Percentiles rank a stretch among this genome's conserved stretches.
phyloP scores from a whole-genome alignment of 352 stramenopile genomes.

The Phytopythium delawarense region DNA sequence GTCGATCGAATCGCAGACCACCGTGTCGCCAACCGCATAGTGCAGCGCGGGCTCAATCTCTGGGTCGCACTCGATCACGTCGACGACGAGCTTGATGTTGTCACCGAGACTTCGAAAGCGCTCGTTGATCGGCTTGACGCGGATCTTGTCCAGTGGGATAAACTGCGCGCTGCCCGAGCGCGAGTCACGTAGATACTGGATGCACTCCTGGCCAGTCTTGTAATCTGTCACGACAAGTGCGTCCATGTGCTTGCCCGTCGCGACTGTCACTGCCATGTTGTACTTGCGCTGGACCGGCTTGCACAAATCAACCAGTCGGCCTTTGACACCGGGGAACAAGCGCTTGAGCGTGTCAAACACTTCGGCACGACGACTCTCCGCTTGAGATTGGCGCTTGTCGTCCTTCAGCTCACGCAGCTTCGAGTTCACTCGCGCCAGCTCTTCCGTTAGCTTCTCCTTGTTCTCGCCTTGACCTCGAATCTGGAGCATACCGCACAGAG shows the following conservation, averaged over 20 bases:
- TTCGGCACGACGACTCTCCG: slow-evolving; percentile 81
- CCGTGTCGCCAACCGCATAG: slow-evolving; percentile 94
- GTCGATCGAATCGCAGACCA: slow-evolving; percentile 96
- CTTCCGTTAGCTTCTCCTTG: slow-evolving; percentile 63
- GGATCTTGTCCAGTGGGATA: slow-evolving; percentile 95
- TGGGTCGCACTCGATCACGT: slow-evolving; percentile 95
- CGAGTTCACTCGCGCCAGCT: slow-evolving; percentile 66
- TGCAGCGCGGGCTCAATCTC: slow-evolving; percentile 91
- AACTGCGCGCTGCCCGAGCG: slow-evolving; percentile 94
- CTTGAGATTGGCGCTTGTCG: slow-evolving; percentile 89
- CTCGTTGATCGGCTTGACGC: slow-evolving; percentile 90
- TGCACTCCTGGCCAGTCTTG: slow-evolving; percentile 82
- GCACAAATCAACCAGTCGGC: slow-evolving; percentile 96
- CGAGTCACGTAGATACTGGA: slow-evolving; percentile 94
- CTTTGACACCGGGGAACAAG: slow-evolving; percentile 91
- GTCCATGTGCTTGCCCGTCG: slow-evolving; percentile 98
- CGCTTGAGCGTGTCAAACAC: slow-evolving; percentile 78
- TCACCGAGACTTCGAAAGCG: slow-evolving; percentile 89
- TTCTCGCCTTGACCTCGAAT: slow-evolving; percentile 50
- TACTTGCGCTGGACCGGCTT: slow-evolving; percentile 95
- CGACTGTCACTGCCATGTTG: slow-evolving; percentile 96
- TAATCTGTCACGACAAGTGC: slow-evolving; percentile 78
- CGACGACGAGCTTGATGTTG: slow-evolving; percentile 92
- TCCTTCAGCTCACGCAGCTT: slow-evolving; percentile 92
- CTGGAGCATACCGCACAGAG: slow-evolving; percentile 11